phyloP scores from a whole-genome alignment of 208 protist genomes.

The Wallacemonas sp. region DNA sequence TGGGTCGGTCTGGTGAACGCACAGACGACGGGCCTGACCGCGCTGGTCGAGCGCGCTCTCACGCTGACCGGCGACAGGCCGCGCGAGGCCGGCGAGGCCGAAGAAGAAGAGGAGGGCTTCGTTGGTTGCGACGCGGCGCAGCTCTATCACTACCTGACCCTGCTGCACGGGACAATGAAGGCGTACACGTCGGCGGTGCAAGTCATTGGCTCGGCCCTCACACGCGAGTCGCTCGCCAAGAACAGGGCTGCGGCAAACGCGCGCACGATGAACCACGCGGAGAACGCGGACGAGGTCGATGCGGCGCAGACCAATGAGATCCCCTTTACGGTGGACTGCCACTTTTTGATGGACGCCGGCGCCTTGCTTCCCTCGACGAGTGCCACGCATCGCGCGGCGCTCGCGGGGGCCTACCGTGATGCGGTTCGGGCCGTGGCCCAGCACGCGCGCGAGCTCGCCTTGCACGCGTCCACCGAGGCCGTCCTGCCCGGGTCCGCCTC shows the following conservation, averaged over 20 bases:
- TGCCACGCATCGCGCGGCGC: neutral
- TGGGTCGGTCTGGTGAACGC: conserved; percentile 61
- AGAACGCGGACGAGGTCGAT: too few species aligned
- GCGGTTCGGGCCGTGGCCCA: conserved; percentile 35
- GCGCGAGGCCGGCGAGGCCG: conserved; percentile 14
- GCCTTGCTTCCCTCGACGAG: conserved; percentile 4
- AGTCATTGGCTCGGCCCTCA: conserved; percentile 26
- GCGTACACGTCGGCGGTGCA: conserved; percentile 59
- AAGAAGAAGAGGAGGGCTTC: conserved; percentile 13
- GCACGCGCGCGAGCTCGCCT: conserved; percentile 8
- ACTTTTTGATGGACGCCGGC: conserved; percentile 12
- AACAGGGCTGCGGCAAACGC: too few species aligned
- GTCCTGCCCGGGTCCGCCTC: neutral
- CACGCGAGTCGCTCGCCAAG: conserved; percentile 4
- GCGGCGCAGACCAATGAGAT: too few species aligned
- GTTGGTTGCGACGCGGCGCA: conserved; percentile 39
- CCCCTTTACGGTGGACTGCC: neutral
- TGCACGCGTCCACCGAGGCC: neutral
- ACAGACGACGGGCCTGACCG: conserved; percentile 42
- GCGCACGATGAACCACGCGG: too few species aligned
- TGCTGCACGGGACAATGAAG: conserved; percentile 66
- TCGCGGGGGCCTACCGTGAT: conserved; percentile 38
- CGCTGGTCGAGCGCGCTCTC: conserved; percentile 43
- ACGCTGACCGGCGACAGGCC: neutral
- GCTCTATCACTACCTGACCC: conserved; percentile 64